phyloP scores from a whole-genome alignment of 78 protist genomes.

The Dictyostelium citrinum region DNA sequence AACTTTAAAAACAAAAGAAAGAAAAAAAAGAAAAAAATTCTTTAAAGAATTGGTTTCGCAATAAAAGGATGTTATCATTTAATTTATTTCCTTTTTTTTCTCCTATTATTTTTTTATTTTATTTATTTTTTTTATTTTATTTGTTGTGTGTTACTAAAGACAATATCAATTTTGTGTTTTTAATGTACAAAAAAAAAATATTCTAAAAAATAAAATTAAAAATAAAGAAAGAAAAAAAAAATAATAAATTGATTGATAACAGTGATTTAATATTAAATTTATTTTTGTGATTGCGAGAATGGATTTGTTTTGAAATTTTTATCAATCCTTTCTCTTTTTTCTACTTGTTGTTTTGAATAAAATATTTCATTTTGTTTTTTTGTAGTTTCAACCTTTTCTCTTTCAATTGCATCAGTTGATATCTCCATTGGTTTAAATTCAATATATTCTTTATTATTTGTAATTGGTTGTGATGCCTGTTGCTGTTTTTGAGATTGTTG shows the following conservation, averaged over 20 bases:
- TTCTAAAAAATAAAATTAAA: too few species aligned
- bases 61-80: neutral
- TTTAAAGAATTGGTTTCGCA: neutral
- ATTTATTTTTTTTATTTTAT: neutral
- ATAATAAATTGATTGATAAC: neutral
- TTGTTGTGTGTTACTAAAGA: neutral
- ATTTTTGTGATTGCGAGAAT: neutral
- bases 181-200: neutral
- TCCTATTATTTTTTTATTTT: neutral
- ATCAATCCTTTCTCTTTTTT: conserved; percentile 47
- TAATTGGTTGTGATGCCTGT: neutral
- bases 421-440: conserved; percentile 41
- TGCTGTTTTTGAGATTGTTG: neutral
- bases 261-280: neutral
- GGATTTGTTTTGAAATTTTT: neutral
- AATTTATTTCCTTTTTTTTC: neutral
- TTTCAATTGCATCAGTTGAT: neutral
- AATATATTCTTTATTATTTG: conserved; percentile 5
- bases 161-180: neutral
- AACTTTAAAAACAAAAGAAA: neutral
- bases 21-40: neutral
- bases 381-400: neutral
- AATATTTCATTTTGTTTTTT: conserved; percentile 50
- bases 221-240: neutral
- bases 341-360: conserved; percentile 28